Percentiles rank a stretch among this genome's conserved stretches.
These are phyloP conservation scores for Coffea eugenioides DNA, from an alignment of 257 asterid species.

Conservation along the genomic window DNA sequence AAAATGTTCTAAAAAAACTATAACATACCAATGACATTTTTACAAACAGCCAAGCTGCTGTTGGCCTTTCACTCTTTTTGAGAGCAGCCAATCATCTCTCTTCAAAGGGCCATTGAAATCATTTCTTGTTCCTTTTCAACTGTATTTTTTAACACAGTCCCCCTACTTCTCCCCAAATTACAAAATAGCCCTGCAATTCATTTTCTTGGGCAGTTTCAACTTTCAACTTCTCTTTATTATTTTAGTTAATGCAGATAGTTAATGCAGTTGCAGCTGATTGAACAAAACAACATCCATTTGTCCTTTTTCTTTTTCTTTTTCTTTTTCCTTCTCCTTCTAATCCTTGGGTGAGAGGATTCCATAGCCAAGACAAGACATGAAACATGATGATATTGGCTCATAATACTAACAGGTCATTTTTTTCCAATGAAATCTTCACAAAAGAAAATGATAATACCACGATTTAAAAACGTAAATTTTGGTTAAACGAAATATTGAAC, in stretches of 20 bases:
- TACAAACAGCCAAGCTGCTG: neutral
- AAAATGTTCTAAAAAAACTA: too few relatives aligned
- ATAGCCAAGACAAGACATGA: too few relatives aligned
- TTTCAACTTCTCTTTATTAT: neutral
- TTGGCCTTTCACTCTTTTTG: neutral
- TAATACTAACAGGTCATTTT: too few relatives aligned
- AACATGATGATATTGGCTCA: too few relatives aligned
- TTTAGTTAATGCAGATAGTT: neutral
- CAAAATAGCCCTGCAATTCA: neutral
- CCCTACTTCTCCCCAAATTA: neutral
- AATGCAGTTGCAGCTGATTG: neutral
- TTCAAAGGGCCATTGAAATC: neutral
- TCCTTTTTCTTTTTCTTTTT: too few relatives aligned
- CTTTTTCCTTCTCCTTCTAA: too few relatives aligned
- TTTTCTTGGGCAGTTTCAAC: neutral
- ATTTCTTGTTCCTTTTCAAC: neutral
- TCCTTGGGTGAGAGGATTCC: neutral
- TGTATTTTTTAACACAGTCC: neutral
- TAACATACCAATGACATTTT: too few relatives aligned
- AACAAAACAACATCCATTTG: constrained; percentile 7
- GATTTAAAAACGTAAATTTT: too few relatives aligned
- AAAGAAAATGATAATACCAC: too few relatives aligned
- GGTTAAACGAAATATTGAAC: too few relatives aligned
- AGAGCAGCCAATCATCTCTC: too few relatives aligned
- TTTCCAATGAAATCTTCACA: too few relatives aligned